Evolutionary conservation across 768 basidiomycete species (phyloP).

Genomic region (Trichaptum fuscoviolaceum): DNA sequence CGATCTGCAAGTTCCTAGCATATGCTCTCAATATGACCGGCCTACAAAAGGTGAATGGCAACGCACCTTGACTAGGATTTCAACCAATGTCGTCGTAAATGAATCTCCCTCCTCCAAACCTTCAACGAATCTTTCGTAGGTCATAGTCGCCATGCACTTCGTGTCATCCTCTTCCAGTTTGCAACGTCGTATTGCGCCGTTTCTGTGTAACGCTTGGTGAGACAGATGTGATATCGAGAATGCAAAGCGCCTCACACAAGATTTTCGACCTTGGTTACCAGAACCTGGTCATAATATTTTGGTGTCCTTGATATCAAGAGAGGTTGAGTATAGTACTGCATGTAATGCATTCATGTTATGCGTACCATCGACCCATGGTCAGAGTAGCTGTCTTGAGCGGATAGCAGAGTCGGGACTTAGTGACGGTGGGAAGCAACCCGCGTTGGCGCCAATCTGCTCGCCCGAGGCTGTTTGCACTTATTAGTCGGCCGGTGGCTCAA

Average conservation of each 20-base stretch:
- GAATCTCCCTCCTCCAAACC: conserved; percentile 76
- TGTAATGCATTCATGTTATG: not conserved
- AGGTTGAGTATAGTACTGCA: not conserved
- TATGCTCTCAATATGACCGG: conserved; percentile 11
- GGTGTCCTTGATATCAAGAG: conserved; percentile 47
- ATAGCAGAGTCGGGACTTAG: not conserved
- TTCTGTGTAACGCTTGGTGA: conserved; percentile 5
- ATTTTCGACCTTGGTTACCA: conserved; percentile 69
- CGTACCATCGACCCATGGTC: conserved; percentile 3
- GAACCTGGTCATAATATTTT: conserved; percentile 66
- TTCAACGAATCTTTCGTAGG: conserved; percentile 70
- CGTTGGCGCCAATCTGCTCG: not conserved
- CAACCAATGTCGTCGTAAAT: conserved; percentile 70
- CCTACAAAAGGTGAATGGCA: not conserved
- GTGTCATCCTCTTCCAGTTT: conserved; percentile 41
- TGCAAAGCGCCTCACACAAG: conserved; percentile 54
- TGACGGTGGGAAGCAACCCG: conserved; percentile 1
- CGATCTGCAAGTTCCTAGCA: conserved; percentile 74
- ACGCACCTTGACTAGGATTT: conserved; percentile 70
- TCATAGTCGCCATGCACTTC: conserved; percentile 56
- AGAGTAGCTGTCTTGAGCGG: not conserved
- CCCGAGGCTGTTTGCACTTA: conserved; percentile 1
- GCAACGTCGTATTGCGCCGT: conserved; percentile 63
- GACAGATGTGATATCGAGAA: conserved; percentile 2
- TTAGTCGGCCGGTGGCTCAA: conserved; percentile 3